A percentile compares a stretch with the other conserved stretches of the same genome.
phyloP scores from a whole-genome alignment of 164 flowering plant species.

The Litsea cubeba region DNA sequence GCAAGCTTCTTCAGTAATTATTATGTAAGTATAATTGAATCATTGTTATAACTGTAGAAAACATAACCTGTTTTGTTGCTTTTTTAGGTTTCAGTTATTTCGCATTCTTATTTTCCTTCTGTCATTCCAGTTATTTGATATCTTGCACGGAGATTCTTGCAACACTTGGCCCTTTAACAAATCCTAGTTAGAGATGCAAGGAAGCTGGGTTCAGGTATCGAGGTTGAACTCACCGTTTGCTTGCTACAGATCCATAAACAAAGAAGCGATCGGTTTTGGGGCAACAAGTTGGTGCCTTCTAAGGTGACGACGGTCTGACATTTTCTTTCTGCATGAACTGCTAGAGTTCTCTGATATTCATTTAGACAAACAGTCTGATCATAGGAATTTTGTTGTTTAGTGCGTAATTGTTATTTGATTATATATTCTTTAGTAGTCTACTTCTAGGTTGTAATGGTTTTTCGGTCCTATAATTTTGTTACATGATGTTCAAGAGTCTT shows the following conservation, averaged over 20 bases:
- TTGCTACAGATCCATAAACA: not conserved
- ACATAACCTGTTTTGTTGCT: not conserved
- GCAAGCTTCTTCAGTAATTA: constrained; percentile 5
- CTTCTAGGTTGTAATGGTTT: no score
- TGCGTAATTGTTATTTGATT: no score
- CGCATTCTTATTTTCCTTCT: not conserved
- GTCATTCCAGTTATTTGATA: not conserved
- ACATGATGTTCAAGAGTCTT: no score
- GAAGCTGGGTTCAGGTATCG: not conserved
- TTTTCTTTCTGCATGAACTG: no score
- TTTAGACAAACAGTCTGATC: no score
- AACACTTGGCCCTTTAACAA: not conserved
- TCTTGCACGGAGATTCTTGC: not conserved
- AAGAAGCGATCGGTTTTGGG: no score
- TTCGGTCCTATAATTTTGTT: no score
- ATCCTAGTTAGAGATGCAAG: not conserved
- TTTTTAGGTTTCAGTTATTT: not conserved
- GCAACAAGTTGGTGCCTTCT: no score
- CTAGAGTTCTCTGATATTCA: no score
- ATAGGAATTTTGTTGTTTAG: no score
- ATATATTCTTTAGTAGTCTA: no score
- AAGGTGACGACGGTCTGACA: no score
- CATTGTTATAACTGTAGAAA: not conserved
- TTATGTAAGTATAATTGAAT: constrained; percentile 8
- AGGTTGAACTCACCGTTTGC: not conserved